A percentile compares a stretch with the other conserved stretches of the same genome.
phyloP scores from a whole-genome alignment of 345 rosid species.

The Turritis glabra region DNA sequence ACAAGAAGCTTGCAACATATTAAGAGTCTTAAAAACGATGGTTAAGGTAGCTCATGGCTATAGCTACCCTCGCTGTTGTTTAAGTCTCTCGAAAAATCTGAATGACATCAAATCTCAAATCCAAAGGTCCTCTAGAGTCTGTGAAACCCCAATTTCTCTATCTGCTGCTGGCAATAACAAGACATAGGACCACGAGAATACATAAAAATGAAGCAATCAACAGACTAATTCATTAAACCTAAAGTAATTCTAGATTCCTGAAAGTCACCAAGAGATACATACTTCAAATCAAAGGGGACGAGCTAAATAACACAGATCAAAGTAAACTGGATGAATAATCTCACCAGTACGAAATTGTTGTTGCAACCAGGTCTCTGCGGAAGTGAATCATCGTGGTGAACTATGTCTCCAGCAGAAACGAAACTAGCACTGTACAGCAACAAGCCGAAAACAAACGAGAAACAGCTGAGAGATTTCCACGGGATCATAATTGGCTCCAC shows the following conservation, averaged over 20 bases:
- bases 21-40: neutral
- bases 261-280: slow-evolving; percentile 4
- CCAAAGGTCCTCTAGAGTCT: neutral
- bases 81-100: neutral
- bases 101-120: slow-evolving; percentile 4
- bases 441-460: slow-evolving; percentile 31
- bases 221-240: neutral
- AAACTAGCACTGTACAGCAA: slow-evolving; percentile 41
- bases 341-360: slow-evolving; percentile 89
- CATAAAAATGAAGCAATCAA: slow-evolving; percentile 12
- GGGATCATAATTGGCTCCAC: slow-evolving; percentile 8
- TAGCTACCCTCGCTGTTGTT: neutral
- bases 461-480: slow-evolving; percentile 12
- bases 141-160: neutral
- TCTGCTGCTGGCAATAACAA: neutral
- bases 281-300: neutral
- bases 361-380: slow-evolving; percentile 85
- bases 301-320: neutral
- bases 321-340: neutral
- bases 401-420: slow-evolving; percentile 78
- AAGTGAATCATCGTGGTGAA: slow-evolving; percentile 76
- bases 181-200: neutral
- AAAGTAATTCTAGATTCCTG: neutral
- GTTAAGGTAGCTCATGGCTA: neutral
- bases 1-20: slow-evolving; percentile 1